phyloP scores from a whole-genome alignment of 2,329 filamentous ascomycete genomes.

The Aspergillus sp. region DNA sequence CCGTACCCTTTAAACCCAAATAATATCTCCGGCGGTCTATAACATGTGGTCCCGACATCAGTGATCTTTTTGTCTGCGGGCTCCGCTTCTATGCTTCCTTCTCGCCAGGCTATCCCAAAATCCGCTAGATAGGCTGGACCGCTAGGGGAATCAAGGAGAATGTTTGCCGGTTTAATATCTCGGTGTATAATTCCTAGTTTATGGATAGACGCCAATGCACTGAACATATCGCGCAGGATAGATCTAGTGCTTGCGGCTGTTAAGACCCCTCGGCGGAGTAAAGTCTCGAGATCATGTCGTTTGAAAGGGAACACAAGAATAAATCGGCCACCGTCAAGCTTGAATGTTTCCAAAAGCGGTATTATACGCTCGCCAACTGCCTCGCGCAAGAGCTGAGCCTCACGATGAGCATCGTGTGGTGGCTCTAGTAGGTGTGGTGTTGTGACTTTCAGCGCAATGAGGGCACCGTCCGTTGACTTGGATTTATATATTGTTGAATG shows the following conservation, averaged over 20 bases:
- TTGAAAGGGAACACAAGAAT: conserved; percentile 85
- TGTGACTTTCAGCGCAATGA: conserved; percentile 82
- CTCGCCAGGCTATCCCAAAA: conserved; percentile 89
- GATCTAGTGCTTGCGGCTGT: conserved; percentile 41
- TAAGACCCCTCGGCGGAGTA: conserved; percentile 56
- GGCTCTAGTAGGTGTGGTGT: conserved; percentile 69
- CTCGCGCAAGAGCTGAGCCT: conserved; percentile 72
- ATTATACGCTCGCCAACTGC: conserved; percentile 61
- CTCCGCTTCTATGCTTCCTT: conserved; percentile 60
- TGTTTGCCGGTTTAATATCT: conserved; percentile 89
- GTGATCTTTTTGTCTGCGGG: conserved; percentile 70
- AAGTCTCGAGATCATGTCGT: conserved; percentile 67
- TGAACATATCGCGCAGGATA: conserved; percentile 68
- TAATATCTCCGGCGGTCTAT: conserved; percentile 84
- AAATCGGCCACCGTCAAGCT: conserved; percentile 67
- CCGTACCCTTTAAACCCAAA: conserved; percentile 79
- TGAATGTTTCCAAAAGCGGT: conserved; percentile 69
- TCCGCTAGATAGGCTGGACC: conserved; percentile 81
- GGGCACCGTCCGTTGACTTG: conserved; percentile 38
- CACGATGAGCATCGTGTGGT: conserved; percentile 79
- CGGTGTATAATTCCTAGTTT: conserved; percentile 78
- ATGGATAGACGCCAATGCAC: conserved; percentile 72
- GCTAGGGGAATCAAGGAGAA: conserved; percentile 66
- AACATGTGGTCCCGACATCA: conserved; percentile 90
- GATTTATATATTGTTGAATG: conserved; percentile 83